Evolutionary conservation across 2,329 filamentous ascomycete genomes (phyloP).

Genomic region (Cephalotrichum gorgonifer): DNA sequence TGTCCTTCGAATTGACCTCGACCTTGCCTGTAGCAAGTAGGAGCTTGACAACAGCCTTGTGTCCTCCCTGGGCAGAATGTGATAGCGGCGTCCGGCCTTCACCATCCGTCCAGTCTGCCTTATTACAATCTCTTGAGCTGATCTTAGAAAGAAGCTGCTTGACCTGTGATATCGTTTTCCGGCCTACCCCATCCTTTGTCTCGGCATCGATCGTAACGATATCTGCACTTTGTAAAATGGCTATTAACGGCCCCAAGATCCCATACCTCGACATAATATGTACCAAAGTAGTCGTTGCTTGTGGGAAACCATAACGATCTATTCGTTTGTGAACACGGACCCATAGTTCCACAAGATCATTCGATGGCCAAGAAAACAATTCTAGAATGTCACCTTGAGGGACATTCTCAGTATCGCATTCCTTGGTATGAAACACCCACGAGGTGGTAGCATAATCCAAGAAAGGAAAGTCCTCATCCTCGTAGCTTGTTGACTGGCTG

Average conservation of each 20-base stretch:
- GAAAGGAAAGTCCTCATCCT: background rate
- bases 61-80: no score
- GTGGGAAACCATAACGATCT: background rate
- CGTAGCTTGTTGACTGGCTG: background rate
- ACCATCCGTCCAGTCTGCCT: no score
- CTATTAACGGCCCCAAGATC: background rate
- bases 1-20: no score
- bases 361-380: background rate
- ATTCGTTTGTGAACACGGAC: background rate
- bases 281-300: background rate
- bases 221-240: background rate
- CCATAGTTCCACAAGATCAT: background rate
- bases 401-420: background rate
- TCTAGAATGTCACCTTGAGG: background rate
- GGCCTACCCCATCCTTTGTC: no score
- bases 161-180: no score
- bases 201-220: background rate
- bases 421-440: background rate
- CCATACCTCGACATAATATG: background rate
- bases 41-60: no score
- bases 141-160: no score
- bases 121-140: no score
- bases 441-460: background rate
- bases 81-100: no score
- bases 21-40: no score